These are phyloP conservation scores for Pichia membranifaciens DNA, from an alignment of 805 yeast species.

Conservation along the genomic window DNA sequence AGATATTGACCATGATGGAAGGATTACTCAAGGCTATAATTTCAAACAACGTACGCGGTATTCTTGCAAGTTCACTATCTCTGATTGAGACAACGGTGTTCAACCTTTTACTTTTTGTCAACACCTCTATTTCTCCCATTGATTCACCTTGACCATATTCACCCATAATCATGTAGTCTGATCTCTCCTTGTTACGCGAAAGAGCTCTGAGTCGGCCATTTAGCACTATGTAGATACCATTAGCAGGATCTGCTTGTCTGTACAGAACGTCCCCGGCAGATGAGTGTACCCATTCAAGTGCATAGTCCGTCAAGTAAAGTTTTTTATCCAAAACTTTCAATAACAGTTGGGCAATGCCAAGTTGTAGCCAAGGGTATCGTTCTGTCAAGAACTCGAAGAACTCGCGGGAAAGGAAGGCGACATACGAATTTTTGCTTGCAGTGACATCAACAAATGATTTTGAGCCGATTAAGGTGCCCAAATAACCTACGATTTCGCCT, in stretches of 20 bases:
- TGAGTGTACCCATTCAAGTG: conserved; percentile 90
- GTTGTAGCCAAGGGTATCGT: conserved; percentile 64
- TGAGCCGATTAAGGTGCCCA: conserved; percentile 74
- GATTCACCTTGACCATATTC: conserved; percentile 95
- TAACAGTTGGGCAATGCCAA: conserved; percentile 71
- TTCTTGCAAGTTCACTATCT: conserved; percentile 89
- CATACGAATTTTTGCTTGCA: conserved; percentile 57
- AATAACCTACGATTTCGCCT: conserved; percentile 86
- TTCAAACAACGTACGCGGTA: conserved; percentile 86
- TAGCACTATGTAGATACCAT: conserved; percentile 82
- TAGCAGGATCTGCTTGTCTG: conserved; percentile 79
- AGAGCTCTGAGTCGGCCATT: conserved; percentile 82
- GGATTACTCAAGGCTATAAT: conserved; percentile 80
- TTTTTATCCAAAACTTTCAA: conserved; percentile 62
- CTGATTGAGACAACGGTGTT: conserved; percentile 77
- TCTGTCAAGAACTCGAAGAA: conserved; percentile 65
- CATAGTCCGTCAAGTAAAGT: conserved; percentile 75
- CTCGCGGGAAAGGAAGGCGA: conserved; percentile 63
- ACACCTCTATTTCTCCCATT: conserved; percentile 90
- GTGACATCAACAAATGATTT: conserved; percentile 68
- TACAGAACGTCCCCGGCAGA: conserved; percentile 81
- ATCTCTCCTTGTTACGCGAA: conserved; percentile 20
- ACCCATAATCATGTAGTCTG: conserved; percentile 40
- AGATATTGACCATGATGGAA: conserved; percentile 81
- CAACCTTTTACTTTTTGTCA: conserved; percentile 69